Percentiles rank a stretch among this genome's conserved stretches.
Conservation (phyloP, 345 rosid species). For the Eucalyptus fibrosa region DNA sequence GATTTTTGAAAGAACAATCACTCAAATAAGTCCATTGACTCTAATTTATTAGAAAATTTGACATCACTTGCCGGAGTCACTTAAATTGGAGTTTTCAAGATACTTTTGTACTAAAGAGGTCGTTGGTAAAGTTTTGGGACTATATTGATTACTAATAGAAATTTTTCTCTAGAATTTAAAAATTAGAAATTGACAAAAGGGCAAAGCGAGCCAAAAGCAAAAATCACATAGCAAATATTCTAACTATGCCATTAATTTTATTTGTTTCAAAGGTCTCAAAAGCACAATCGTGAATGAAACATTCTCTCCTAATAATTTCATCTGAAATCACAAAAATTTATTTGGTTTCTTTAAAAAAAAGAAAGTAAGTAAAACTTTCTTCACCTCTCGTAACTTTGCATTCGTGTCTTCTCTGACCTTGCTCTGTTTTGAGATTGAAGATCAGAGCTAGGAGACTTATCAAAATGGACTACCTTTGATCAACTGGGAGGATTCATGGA, state of each 20-base stretch:
- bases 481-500: background rate
- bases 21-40: fast-evolving
- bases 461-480: background rate
- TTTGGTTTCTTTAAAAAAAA: background rate
- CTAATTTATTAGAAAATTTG: background rate
- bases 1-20: too few relatives aligned
- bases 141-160: background rate
- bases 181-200: background rate
- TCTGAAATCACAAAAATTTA: too few relatives aligned
- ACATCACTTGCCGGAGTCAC: background rate
- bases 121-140: background rate
- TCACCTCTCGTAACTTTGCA: background rate
- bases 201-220: background rate
- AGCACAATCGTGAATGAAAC: background rate
- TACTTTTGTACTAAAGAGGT: background rate
- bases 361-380: background rate
- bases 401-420: background rate
- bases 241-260: background rate
- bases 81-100: background rate
- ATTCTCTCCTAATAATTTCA: too few relatives aligned
- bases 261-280: background rate
- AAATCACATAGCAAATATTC: background rate
- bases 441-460: background rate
- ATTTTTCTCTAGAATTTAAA: background rate
- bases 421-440: background rate